phyloP scores from a whole-genome alignment of 257 asterid genomes.

The Solanum bukasovii region DNA sequence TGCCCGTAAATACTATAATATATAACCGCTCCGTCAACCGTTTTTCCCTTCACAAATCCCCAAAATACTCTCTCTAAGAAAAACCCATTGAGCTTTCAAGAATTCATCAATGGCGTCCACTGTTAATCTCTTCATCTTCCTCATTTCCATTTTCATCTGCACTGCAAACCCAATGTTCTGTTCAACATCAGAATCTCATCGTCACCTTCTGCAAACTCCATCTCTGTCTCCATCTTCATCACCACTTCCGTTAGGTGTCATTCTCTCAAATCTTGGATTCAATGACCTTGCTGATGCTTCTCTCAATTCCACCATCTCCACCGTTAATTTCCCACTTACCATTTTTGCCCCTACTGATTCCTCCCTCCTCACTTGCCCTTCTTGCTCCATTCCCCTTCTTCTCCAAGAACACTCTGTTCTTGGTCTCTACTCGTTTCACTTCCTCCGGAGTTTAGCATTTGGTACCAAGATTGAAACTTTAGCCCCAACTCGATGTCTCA shows the following conservation, averaged over 20 bases:
- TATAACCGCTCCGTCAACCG: background rate
- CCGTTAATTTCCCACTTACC: constrained; percentile 38
- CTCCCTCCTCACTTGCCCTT: constrained; percentile 61
- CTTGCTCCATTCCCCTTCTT: constrained; percentile 56
- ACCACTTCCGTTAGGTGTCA: constrained; percentile 15
- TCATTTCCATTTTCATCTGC: background rate
- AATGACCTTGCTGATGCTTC: constrained; percentile 38
- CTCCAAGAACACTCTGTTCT: constrained; percentile 60
- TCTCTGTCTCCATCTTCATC: background rate
- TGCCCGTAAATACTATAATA: background rate
- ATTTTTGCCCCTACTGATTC: constrained; percentile 63
- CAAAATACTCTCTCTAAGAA: background rate
- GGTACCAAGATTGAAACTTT: constrained; percentile 57
- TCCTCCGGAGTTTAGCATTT: constrained; percentile 45
- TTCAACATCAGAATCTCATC: background rate
- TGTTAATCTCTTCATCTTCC: background rate
- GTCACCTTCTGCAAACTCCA: background rate
- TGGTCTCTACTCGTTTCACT: constrained; percentile 57
- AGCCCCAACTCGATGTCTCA: constrained; percentile 58
- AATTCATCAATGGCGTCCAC: constrained; percentile 7
- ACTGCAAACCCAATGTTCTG: background rate
- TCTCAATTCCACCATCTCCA: constrained; percentile 24
- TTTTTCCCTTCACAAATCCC: background rate
- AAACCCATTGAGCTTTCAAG: background rate
- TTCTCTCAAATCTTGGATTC: constrained; percentile 55